These are phyloP conservation scores for Luzula sylvatica DNA, from an alignment of 176 grass and related monocot species.

Conservation along the genomic window DNA sequence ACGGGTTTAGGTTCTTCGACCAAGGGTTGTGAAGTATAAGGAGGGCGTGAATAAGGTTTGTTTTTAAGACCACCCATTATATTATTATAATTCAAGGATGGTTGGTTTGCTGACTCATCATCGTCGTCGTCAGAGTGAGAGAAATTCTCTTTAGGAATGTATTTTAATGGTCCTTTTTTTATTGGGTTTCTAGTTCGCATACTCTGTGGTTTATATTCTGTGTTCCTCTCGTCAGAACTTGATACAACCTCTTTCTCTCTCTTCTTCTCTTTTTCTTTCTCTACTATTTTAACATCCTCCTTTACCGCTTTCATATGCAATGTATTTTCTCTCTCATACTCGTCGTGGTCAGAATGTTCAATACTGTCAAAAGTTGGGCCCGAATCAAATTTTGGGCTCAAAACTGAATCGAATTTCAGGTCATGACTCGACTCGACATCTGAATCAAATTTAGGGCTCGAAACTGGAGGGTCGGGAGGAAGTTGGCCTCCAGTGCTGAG, in stretches of 20 bases:
- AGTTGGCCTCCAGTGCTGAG: neutral
- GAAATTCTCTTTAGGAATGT: slow-evolving; percentile 3
- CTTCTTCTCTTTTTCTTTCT: neutral
- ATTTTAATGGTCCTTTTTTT: neutral
- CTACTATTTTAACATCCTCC: slow-evolving; percentile 9
- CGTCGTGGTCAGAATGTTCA: neutral
- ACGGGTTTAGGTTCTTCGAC: slow-evolving; percentile 10
- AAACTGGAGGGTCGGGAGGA: neutral
- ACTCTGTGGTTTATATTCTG: neutral
- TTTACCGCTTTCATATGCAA: neutral
- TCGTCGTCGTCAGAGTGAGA: neutral
- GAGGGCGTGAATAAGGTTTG: neutral
- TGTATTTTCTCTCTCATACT: slow-evolving; percentile 10
- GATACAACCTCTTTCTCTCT: neutral
- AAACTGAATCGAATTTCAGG: slow-evolving; percentile 6
- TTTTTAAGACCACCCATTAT: slow-evolving; percentile 1
- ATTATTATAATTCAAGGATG: neutral
- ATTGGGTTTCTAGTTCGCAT: slow-evolving; percentile 1
- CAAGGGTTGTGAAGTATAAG: neutral
- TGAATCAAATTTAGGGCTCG: neutral
- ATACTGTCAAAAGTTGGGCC: slow-evolving; percentile 15
- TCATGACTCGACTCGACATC: neutral
- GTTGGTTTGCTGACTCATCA: neutral
- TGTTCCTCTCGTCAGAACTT: slow-evolving; percentile 2
- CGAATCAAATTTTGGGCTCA: slow-evolving; percentile 5